Conservation (phyloP, 1,139 yeast genomes). For the Sugiyamaella pinicola region DNA sequence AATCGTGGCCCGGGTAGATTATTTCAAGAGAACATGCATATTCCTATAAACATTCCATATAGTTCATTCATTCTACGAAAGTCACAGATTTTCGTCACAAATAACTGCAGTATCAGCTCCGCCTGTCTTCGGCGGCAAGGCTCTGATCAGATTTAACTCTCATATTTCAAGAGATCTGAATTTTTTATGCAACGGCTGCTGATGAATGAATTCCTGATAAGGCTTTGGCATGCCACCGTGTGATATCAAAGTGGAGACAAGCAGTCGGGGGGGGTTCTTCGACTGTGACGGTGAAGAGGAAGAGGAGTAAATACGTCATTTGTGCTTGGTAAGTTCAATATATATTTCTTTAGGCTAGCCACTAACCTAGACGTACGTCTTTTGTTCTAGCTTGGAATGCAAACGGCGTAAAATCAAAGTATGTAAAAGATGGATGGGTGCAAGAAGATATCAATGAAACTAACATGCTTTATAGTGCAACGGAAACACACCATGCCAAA, state of each 20-base stretch:
- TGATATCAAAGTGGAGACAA: background rate
- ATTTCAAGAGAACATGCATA: no score
- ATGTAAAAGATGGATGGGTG: conserved; percentile 19
- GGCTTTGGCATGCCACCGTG: conserved; percentile 3
- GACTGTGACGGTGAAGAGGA: conserved; percentile 11
- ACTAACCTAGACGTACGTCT: no score
- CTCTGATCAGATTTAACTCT: no score
- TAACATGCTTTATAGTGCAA: conserved; percentile 16
- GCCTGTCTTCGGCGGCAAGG: no score
- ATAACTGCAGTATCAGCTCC: no score
- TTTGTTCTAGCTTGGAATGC: conserved; percentile 27
- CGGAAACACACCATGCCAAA: conserved; percentile 26
- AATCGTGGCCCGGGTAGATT: no score
- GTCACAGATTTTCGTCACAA: no score
- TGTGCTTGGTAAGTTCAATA: conserved; percentile 30
- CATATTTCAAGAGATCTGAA: no score
- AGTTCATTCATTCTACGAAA: no score
- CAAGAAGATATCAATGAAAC: conserved; percentile 8
- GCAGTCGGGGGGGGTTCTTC: background rate
- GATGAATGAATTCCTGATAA: no score
- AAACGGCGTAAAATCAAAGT: conserved; percentile 31
- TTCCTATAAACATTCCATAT: no score
- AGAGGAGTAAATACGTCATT: conserved; percentile 29
- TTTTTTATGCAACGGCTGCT: no score
- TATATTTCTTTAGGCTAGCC: background rate